phyloP scores from a whole-genome alignment of 805 yeast species.

The Candida anglica region DNA sequence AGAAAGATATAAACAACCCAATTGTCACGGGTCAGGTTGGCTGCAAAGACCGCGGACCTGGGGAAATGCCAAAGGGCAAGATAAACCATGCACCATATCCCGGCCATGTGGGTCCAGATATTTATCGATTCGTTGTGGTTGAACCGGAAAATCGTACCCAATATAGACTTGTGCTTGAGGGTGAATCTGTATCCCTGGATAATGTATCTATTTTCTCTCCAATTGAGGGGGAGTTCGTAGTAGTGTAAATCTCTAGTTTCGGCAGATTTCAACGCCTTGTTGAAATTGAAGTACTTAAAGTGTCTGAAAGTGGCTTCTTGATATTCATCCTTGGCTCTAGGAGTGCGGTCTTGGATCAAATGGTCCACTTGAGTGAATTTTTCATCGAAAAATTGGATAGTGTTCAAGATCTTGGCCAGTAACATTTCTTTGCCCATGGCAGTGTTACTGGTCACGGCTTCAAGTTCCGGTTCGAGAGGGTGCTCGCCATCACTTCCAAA shows the following conservation, averaged over 20 bases:
- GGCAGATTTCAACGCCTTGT: slow-evolving; percentile 29
- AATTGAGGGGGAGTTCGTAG: slow-evolving; percentile 84
- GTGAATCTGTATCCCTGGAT: slow-evolving; percentile 83
- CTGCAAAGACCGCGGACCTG: slow-evolving; percentile 42
- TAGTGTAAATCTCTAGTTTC: slow-evolving; percentile 57
- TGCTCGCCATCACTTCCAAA: slow-evolving; percentile 3
- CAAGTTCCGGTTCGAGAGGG: too few species aligned
- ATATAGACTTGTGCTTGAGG: slow-evolving; percentile 54
- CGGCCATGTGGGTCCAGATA: slow-evolving; percentile 88
- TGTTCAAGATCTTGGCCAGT: slow-evolving; percentile 34
- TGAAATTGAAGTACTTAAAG: slow-evolving; percentile 36
- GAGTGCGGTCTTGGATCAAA: slow-evolving; percentile 29
- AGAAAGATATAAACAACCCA: slow-evolving; percentile 61
- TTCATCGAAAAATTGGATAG: slow-evolving; percentile 41
- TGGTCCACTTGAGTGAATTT: slow-evolving; percentile 35
- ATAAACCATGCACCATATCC: slow-evolving; percentile 56
- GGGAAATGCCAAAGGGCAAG: slow-evolving; percentile 65
- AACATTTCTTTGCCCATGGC: slow-evolving; percentile 8
- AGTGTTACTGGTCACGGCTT: neutral
- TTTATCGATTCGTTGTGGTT: slow-evolving; percentile 87
- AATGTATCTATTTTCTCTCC: slow-evolving; percentile 90
- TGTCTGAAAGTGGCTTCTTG: slow-evolving; percentile 27
- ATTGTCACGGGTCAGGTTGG: slow-evolving; percentile 41
- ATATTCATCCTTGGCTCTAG: slow-evolving; percentile 22
- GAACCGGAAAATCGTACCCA: slow-evolving; percentile 52